Conservation (phyloP, 345 rosid genomes). For the Adansonia digitata region DNA sequence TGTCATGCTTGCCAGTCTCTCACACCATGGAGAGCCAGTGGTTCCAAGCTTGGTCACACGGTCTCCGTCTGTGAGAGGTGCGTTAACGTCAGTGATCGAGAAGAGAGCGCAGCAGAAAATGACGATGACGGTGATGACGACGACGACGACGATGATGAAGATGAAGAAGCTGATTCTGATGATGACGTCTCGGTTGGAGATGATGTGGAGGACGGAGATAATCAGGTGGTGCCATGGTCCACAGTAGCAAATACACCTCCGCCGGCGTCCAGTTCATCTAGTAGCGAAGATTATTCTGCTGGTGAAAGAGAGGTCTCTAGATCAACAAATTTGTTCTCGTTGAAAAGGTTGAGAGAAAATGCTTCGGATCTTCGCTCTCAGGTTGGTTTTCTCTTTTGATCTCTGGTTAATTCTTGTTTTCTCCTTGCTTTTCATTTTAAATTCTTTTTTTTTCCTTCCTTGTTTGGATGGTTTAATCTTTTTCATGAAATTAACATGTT, state of each 20-base stretch:
- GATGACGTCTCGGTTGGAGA: slow-evolving; percentile 12
- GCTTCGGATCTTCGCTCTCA: slow-evolving; percentile 27
- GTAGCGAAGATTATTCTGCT: slow-evolving; percentile 26
- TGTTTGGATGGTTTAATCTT: background rate
- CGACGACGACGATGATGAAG: slow-evolving; percentile 10
- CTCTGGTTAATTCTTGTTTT: background rate
- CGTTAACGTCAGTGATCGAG: slow-evolving; percentile 12
- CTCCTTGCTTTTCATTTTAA: background rate
- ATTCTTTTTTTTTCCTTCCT: background rate
- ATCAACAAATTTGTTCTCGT: slow-evolving; percentile 8
- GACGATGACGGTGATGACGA: slow-evolving; percentile 15
- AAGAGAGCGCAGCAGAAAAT: slow-evolving; percentile 18
- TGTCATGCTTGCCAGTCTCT: slow-evolving; percentile 45
- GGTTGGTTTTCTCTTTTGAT: slow-evolving; percentile 15
- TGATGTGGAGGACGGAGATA: slow-evolving; percentile 32
- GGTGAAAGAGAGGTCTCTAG: slow-evolving; percentile 10
- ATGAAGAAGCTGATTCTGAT: background rate
- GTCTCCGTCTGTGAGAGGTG: slow-evolving; percentile 50
- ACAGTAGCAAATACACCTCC: slow-evolving; percentile 29
- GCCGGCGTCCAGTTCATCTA: slow-evolving; percentile 32
- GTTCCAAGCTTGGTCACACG: slow-evolving; percentile 45
- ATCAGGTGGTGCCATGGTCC: slow-evolving; percentile 62
- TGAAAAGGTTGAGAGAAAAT: slow-evolving; percentile 24
- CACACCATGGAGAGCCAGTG: slow-evolving; percentile 66
- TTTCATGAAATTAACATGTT: background rate